Base-by-base conservation (phyloP, 495 filamentous ascomycete species). In the Penicillium alfredii region DNA sequence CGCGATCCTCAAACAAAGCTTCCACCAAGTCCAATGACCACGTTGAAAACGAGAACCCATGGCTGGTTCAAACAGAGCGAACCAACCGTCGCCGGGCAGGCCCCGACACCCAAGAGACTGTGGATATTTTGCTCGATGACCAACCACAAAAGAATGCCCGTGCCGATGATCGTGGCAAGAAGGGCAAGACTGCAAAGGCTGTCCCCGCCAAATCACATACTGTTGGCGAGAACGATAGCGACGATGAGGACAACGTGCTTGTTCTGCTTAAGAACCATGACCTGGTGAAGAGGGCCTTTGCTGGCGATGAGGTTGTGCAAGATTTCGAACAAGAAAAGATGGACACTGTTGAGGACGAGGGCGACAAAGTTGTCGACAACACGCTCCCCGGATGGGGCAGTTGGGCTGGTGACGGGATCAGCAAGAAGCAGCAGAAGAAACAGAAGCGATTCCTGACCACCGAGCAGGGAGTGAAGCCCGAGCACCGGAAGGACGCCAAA, bases 311-410 rank as follows among this genome's bases (percentile, higher is more conserved):
- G 53, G 87, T 93, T n/a, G 77, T 82, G 1, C 74, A 74, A 21
- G 81, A 86, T 31, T 96, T 98, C 56, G 73, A 76, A 40, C 68
- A 73, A 17, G 92, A 96, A 46, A 96, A 98, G 56, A 68, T 71
- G 12, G 78, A 81, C 39, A 69, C 73, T 6, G 70, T 79, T 22
- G 74, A 77, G 23, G 85, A 87, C 4, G 88, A 97, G 55, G 90
- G 82, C 45, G 86, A 94, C 40, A 78, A 95, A 59, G 70, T 86
- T 18, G 62, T 88, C 13, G 87, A 93, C 57, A 82, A 84, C 35
- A 87, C 86, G 1, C 71, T 98, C 2, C 86, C 87, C 2, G 92
- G 92, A 34, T 98, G 92, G 92, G 92, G 92, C 42, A 77, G 64
- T 61, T 88, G 92, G 92, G 72, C 80, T 7, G 92, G 92, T 31